phyloP scores from a whole-genome alignment of 176 grass and related monocot genomes.

The Dactylis glomerata region DNA sequence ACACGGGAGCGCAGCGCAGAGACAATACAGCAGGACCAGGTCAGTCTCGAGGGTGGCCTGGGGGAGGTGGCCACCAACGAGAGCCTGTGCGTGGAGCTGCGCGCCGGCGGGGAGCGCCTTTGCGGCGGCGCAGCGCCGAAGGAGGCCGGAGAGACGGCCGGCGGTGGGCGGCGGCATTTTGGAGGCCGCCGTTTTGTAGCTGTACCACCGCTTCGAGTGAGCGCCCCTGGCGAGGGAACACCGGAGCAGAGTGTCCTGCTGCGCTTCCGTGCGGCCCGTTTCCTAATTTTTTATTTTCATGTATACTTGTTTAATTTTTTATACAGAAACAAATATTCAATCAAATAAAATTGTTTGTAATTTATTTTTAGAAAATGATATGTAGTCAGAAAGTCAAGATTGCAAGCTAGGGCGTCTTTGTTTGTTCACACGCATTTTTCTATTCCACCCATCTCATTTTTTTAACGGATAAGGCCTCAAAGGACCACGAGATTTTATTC shows the following conservation, averaged over 20 bases:
- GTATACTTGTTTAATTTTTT: too few relatives aligned
- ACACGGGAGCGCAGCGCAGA: neutral
- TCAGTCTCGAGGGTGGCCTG: conserved; percentile 47
- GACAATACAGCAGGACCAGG: conserved; percentile 35
- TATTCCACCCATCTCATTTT: too few relatives aligned
- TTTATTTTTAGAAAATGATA: too few relatives aligned
- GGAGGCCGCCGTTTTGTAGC: neutral
- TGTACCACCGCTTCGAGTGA: neutral
- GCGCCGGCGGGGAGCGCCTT: neutral
- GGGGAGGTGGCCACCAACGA: conserved; percentile 23
- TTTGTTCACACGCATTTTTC: too few relatives aligned
- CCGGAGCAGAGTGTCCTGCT: neutral
- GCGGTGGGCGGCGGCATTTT: conserved; percentile 1
- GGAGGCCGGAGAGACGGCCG: conserved; percentile 27
- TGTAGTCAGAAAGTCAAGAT: too few relatives aligned
- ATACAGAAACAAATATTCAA: too few relatives aligned
- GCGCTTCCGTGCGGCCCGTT: neutral
- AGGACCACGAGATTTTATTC: too few relatives aligned
- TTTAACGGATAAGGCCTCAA: too few relatives aligned
- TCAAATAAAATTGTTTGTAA: too few relatives aligned
- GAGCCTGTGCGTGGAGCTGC: conserved; percentile 33
- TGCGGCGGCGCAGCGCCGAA: conserved; percentile 15
- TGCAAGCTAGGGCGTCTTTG: too few relatives aligned
- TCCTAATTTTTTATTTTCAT: too few relatives aligned
- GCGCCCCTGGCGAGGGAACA: neutral